Evolutionary conservation across 2,329 filamentous ascomycete genomes (phyloP), one percentile per base, ranked within the genome.

Genomic region (Fusarium heterosporum): DNA sequence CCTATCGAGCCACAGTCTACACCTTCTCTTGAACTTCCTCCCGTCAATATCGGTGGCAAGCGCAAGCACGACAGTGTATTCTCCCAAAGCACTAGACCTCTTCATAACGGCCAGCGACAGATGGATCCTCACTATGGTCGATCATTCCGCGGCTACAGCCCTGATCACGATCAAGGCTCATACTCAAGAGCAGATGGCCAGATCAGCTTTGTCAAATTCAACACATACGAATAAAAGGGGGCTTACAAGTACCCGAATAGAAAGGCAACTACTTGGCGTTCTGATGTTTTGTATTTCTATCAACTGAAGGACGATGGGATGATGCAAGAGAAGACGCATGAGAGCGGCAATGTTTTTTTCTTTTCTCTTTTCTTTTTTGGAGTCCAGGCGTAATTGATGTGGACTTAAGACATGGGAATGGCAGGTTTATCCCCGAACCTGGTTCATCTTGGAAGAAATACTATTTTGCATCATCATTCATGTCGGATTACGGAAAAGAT

Each of bases 21-120:
- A 25, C 73, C 76, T 12, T 47, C 64, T 8, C 73, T 71, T 8
- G 65, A 73, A 19, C 65, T 68, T 4, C 74, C 76, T 1, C 32
- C 68, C 11, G 40, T 76, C 25, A 64, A 62, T 7, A 72, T 73
- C 1, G 78, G 78, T 3, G 75, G 74, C 39, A 80, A 80, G 72
- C 76, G 78, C 30, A 80, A 80, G 60, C 78, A 77, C 45, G 76
- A 78, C 42, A 61, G 60, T 12, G 75, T 78, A 54, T 80, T 80
- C 47, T 51, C 68, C 9, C 74, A 78, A 43, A 76, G 64, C 54
- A 63, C 61, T 5, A 68, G 73, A 19, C 72, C 77, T 3, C 72
- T 80, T 8, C 75, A 76, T 69, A 79, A 81, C 38, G 76, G 79
- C 4, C 74, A 78, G 61, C 74, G 79, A 28, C 79, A 78, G 49